phyloP scores from a whole-genome alignment of 2,329 filamentous ascomycete genomes.

The Trichophyton verrucosum region DNA sequence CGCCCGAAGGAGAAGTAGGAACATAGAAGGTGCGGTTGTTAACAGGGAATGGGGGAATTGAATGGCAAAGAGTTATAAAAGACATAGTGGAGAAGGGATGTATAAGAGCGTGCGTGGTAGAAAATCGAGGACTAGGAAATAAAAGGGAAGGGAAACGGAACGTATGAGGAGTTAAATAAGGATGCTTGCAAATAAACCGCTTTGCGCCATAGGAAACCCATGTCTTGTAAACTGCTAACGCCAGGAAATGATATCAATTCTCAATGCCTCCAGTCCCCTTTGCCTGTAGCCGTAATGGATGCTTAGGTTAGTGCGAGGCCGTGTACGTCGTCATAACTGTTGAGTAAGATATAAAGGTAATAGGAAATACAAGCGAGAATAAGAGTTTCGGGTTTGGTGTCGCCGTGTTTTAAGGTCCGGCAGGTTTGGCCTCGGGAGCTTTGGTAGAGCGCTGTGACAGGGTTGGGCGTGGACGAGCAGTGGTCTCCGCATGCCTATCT shows the following conservation, averaged over 20 bases:
- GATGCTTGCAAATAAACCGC: not conserved
- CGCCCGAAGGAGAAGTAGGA: not conserved
- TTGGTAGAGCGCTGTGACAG: slow-evolving; percentile 9
- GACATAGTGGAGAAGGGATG: not conserved
- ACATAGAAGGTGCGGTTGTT: not conserved
- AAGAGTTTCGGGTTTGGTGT: not conserved
- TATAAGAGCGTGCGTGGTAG: not conserved
- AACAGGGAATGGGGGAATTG: too few species aligned
- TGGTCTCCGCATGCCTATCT: slow-evolving; percentile 20
- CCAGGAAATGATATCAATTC: slow-evolving; percentile 5
- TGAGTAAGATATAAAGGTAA: not conserved
- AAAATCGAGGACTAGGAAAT: not conserved
- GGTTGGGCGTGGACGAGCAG: slow-evolving; percentile 9
- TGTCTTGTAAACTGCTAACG: slow-evolving; percentile 2
- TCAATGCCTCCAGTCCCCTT: slow-evolving; percentile 2
- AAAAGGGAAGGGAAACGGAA: not conserved
- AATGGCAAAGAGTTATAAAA: not conserved
- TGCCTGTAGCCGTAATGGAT: slow-evolving; percentile 1
- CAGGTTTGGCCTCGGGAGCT: slow-evolving; percentile 4
- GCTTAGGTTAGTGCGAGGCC: slow-evolving; percentile 2
- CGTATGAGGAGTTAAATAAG: not conserved
- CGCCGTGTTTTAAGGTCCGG: not conserved
- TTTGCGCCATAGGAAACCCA: slow-evolving; percentile 3
- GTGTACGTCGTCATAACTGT: slow-evolving; percentile 1
- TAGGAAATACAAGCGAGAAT: not conserved